phyloP scores from a whole-genome alignment of 768 basidiomycete species.

The Trametes sanguinea region DNA sequence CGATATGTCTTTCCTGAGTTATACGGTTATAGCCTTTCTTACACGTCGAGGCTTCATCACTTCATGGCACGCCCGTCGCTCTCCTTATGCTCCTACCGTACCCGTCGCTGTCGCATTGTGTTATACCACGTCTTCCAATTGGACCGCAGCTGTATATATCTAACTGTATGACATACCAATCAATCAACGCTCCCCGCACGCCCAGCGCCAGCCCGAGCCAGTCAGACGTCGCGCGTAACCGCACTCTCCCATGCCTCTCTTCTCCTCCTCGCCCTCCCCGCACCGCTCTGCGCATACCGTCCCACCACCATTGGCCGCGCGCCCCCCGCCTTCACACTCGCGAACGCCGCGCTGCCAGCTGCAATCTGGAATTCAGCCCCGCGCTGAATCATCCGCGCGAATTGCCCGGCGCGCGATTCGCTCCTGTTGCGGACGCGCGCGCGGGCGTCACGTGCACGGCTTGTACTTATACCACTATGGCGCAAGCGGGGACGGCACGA shows the following conservation, averaged over 20 bases:
- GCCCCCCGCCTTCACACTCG: background rate
- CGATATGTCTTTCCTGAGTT: background rate
- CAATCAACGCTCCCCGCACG: conserved; percentile 1
- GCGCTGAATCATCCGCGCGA: conserved; percentile 23
- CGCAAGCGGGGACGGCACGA: conserved; percentile 15
- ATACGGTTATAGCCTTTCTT: background rate
- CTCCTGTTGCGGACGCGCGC: conserved; percentile 6
- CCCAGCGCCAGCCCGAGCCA: conserved; percentile 9
- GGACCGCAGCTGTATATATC: conserved; percentile 11
- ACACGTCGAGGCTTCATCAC: background rate
- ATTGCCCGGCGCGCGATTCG: conserved; percentile 19
- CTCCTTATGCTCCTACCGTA: background rate
- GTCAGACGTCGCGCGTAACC: conserved; percentile 14
- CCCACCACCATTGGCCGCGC: conserved; percentile 6
- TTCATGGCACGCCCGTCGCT: background rate
- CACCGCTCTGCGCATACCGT: conserved; percentile 7
- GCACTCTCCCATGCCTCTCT: background rate
- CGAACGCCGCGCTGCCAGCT: background rate
- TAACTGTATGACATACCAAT: conserved; percentile 14
- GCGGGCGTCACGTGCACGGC: conserved; percentile 22
- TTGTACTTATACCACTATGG: conserved; percentile 30
- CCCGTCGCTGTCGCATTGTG: conserved; percentile 17
- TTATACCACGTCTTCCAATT: conserved; percentile 20
- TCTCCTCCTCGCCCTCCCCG: background rate
- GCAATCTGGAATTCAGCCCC: conserved; percentile 18